Conservation (phyloP, 208 protist species). For the Leishmania amazonensis region DNA sequence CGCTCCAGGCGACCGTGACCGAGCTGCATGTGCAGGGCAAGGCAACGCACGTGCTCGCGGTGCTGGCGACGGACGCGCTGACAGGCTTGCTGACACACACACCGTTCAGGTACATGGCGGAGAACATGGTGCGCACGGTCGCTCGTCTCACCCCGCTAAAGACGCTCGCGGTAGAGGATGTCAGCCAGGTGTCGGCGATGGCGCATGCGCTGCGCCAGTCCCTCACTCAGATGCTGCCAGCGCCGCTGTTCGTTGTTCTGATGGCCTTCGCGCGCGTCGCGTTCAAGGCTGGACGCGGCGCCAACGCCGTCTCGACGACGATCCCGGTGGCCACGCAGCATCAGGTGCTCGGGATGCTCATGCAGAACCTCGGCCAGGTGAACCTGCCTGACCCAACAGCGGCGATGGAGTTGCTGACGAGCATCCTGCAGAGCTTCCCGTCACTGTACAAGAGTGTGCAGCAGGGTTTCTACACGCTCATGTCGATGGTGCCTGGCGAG, state of each 20-base stretch:
- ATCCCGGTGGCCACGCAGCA: conserved; percentile 90
- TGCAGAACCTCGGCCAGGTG: conserved; percentile 75
- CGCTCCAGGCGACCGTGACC: conserved; percentile 46
- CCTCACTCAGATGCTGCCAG: conserved; percentile 79
- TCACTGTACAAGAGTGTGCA: conserved; percentile 83
- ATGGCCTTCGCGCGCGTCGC: conserved; percentile 72
- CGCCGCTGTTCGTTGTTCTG: conserved; percentile 80
- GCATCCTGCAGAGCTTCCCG: conserved; percentile 81
- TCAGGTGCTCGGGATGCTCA: conserved; percentile 81
- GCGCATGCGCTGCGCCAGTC: conserved; percentile 63
- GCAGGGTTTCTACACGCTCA: conserved; percentile 81
- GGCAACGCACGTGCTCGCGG: conserved; percentile 47
- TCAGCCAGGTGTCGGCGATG: conserved; percentile 66
- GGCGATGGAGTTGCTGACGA: conserved; percentile 67
- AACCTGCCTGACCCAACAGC: conserved; percentile 69
- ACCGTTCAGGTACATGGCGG: conserved; percentile 54
- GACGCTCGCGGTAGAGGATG: conserved; percentile 59
- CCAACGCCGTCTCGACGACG: conserved; percentile 73
- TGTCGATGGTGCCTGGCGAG: conserved; percentile 68
- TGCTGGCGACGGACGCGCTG: conserved; percentile 66
- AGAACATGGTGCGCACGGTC: conserved; percentile 58
- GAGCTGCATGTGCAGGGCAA: conserved; percentile 23
- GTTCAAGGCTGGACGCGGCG: conserved; percentile 81
- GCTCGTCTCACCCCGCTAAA: conserved; percentile 51
- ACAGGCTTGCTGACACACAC: conserved; percentile 61